phyloP scores from a whole-genome alignment of 2,329 filamentous ascomycete genomes.

The Nannizziopsis barbatae region DNA sequence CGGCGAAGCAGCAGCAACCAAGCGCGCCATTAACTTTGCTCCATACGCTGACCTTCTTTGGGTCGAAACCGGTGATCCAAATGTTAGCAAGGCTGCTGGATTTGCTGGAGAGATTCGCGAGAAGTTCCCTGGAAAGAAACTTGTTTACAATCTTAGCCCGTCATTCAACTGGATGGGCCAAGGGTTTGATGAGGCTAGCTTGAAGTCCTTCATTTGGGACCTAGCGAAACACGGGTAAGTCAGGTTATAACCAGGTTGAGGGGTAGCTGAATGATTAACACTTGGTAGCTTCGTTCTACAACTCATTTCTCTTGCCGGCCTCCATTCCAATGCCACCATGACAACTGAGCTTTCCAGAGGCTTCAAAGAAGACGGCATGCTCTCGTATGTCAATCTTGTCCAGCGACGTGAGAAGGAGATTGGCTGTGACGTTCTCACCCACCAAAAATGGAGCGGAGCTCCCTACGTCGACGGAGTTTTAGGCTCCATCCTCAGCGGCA shows the following conservation, averaged over 20 bases:
- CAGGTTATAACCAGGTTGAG: conserved; percentile 31
- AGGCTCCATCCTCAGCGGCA: conserved; percentile 82
- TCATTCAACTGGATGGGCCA: conserved; percentile 99
- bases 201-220: conserved; percentile 94
- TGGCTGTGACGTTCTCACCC: conserved; percentile 82
- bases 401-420: conserved; percentile 84
- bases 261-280: conserved; percentile 30
- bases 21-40: conserved; percentile 81
- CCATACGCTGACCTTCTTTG: conserved; percentile 91
- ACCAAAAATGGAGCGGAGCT: conserved; percentile 70
- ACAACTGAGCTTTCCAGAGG: conserved; percentile 63
- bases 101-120: conserved; percentile 68
- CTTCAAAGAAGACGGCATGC: conserved; percentile 89
- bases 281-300: conserved; percentile 48
- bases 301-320: conserved; percentile 52
- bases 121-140: conserved; percentile 63
- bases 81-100: conserved; percentile 60
- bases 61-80: conserved; percentile 90
- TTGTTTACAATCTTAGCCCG: conserved; percentile 93
- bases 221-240: conserved; percentile 77
- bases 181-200: conserved; percentile 69
- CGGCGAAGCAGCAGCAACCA: conserved; percentile 63
- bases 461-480: conserved; percentile 78
- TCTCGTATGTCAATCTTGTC: conserved; percentile 90
- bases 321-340: conserved; percentile 54